Percentiles rank a stretch among this genome's conserved stretches.
phyloP scores from a whole-genome alignment of 2,329 filamentous ascomycete species.

The Pseudopithomyces maydicus region DNA sequence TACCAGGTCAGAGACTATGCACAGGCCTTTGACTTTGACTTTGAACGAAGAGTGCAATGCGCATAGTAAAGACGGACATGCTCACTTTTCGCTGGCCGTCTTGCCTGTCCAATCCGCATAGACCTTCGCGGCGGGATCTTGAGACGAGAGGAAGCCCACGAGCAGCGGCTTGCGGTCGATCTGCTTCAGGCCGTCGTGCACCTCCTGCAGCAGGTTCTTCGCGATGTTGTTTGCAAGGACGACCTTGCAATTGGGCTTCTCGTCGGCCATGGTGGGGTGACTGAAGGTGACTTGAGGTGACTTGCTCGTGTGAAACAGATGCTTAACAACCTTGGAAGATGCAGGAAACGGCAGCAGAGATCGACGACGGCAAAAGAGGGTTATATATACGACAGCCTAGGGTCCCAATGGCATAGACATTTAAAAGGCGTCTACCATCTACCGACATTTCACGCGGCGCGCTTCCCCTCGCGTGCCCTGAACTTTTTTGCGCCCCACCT shows the following conservation, averaged over 20 bases:
- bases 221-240: slow-evolving; percentile 87
- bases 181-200: slow-evolving; percentile 73
- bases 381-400: neutral
- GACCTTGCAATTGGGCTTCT: slow-evolving; percentile 77
- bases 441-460: slow-evolving; percentile 3
- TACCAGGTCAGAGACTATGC: slow-evolving; percentile 6
- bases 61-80: slow-evolving; percentile 24
- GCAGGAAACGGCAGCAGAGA: slow-evolving; percentile 7
- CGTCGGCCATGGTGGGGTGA: slow-evolving; percentile 41
- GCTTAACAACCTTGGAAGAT: too few relatives aligned
- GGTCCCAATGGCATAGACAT: neutral
- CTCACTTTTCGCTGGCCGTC: slow-evolving; percentile 95
- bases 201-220: slow-evolving; percentile 78
- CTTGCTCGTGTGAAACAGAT: neutral
- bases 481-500: slow-evolving; percentile 20
- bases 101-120: slow-evolving; percentile 98
- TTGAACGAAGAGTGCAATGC: neutral
- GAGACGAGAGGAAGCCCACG: slow-evolving; percentile 90
- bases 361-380: neutral
- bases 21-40: too few relatives aligned
- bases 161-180: slow-evolving; percentile 77
- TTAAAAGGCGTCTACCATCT: slow-evolving; percentile 5
- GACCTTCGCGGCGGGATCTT: slow-evolving; percentile 86
- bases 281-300: slow-evolving; percentile 13
- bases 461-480: slow-evolving; percentile 5